Evolutionary conservation across 169 alveolate genomes (phyloP).

Genomic region (Eimeria necatrix): DNA sequence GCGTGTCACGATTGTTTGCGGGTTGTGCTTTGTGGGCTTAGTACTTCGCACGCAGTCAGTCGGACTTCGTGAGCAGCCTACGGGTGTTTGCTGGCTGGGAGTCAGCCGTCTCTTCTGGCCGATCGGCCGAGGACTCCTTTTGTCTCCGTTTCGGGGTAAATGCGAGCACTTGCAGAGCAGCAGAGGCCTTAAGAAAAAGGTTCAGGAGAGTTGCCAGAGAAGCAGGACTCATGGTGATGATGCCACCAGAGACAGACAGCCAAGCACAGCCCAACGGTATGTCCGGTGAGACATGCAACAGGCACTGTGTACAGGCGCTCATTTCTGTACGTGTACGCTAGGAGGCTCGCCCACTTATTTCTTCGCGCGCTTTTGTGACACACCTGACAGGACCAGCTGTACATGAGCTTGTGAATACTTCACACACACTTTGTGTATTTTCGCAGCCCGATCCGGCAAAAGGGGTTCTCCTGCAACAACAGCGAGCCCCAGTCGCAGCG

Average conservation of each 20-base stretch:
- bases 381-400: too few relatives aligned
- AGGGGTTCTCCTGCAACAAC: conserved; percentile 8
- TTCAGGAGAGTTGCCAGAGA: conserved; percentile 66
- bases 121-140: conserved; percentile 49
- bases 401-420: too few relatives aligned
- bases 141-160: conserved; percentile 55
- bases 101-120: conserved; percentile 10
- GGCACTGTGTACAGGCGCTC: background rate
- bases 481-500: conserved; percentile 10
- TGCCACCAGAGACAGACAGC: conserved; percentile 23
- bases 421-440: background rate
- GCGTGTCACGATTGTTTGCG: background rate
- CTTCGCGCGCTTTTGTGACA: background rate
- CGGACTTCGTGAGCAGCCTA: conserved; percentile 74
- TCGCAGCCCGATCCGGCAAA: background rate
- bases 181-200: conserved; percentile 60
- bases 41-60: conserved; percentile 76
- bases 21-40: background rate
- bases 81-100: conserved; percentile 70
- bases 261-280: background rate
- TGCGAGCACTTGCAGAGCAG: conserved; percentile 51
- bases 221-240: conserved; percentile 28
- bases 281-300: background rate
- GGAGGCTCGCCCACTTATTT: too few relatives aligned
- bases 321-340: background rate